Percentiles rank a stretch among this genome's conserved stretches.
Conservation (phyloP, 2,329 filamentous ascomycete species). For the Aspergillus sp. region DNA sequence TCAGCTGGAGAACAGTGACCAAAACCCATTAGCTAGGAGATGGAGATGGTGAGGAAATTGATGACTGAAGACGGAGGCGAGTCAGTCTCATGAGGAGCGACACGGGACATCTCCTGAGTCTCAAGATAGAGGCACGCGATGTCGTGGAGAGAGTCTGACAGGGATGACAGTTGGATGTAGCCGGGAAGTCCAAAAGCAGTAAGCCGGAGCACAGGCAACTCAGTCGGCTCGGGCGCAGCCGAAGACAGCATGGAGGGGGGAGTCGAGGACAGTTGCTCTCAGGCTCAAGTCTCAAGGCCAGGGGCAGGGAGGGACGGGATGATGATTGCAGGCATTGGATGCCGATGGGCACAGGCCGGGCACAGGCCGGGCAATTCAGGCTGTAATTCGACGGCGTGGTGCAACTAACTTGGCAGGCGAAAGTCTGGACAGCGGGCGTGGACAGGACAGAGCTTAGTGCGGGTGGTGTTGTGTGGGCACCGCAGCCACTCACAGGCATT, state of each 20-base stretch:
- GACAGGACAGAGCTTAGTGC: no score
- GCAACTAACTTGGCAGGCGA: not conserved
- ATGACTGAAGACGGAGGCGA: no score
- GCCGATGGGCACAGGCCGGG: constrained; percentile 1
- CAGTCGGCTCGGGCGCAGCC: constrained; percentile 3
- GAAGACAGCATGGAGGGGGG: not conserved
- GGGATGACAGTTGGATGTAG: not conserved
- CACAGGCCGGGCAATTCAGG: not conserved
- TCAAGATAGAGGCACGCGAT: not conserved
- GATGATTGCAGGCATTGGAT: not conserved
- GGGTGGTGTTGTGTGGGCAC: no score
- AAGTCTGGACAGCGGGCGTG: not conserved
- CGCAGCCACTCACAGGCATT: no score
- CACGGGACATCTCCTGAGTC: no score
- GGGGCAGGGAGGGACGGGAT: not conserved
- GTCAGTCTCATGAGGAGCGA: no score
- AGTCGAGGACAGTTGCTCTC: no score
- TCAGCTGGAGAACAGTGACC: not conserved
- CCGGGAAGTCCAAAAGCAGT: constrained; percentile 7
- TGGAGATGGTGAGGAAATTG: no score
- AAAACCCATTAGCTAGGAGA: no score
- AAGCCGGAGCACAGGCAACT: not conserved
- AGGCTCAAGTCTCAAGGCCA: no score
- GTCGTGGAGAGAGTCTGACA: no score
- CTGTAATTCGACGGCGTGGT: not conserved